Evolutionary conservation across 805 yeast species (phyloP), one percentile per base, ranked within the genome.

Genomic region (Starmerella riodocensis): DNA sequence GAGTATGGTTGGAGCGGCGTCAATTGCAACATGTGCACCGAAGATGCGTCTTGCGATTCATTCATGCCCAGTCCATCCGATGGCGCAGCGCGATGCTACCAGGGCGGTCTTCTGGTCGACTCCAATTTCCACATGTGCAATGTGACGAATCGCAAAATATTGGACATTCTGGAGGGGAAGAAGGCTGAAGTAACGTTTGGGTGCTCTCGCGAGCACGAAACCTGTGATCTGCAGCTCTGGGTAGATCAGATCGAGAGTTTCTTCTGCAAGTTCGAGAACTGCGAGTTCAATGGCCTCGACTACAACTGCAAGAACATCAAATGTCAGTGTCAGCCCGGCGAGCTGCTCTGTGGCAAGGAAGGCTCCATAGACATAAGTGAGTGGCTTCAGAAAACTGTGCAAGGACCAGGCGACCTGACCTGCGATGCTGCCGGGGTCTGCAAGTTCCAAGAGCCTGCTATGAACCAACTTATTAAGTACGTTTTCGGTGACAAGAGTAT

Each of bases 401-500:
- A 64, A 28, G 98, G 98, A 2, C 98, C 98, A 0, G 98, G 94
- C 24, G 86, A 80, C 46, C 85, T 91, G 53, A 62, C 74, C 3
- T 91, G 98, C 62, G 82, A 84, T 56, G 57, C 61, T 5, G 57
- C 69, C 13, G 71, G 67, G 30, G 60, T 66, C 33, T 91, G 98
- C 62, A 66, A 66, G 34, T 91, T 91, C 53, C 77, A 88, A 2
- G 98, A 91, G 56, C 97, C 98, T 32, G 77, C 91, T 39, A 88
- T 91, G 96, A 82, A 91, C 61, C 93, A 82, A 48, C 68, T 91
- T 53, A 91, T 91, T 41, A 67, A 74, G 42, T 75, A 83, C 6
- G 93, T 91, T 2, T 91, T 91, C 62, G 98, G 98, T n/a, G 98
- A 91, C 56, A 82, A 88, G 1, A 70, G 74, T 49, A 91, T 91